A percentile compares a stretch with the other conserved stretches of the same genome.
Conservation (phyloP, 495 filamentous ascomycete genomes). For the Bathelium albidoporum region DNA sequence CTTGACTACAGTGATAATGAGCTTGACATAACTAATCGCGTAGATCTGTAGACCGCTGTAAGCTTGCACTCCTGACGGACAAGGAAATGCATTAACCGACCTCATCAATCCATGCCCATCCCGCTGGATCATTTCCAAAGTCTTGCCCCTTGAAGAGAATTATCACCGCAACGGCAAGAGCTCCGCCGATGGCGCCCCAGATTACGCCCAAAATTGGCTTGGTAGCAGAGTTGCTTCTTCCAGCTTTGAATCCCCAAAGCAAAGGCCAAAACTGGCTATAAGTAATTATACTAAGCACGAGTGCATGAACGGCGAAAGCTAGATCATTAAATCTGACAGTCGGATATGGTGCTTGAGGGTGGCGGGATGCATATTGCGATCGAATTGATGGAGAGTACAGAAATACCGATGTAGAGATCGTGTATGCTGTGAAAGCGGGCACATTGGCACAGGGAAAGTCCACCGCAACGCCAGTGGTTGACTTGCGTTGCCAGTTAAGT, state of each 20-base stretch:
- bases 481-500: constrained; percentile 60
- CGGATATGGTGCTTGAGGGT: constrained; percentile 58
- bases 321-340: constrained; percentile 88
- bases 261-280: constrained; percentile 62
- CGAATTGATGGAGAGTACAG: constrained; percentile 70
- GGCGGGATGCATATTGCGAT: constrained; percentile 71
- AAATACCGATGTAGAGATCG: constrained; percentile 59
- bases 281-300: constrained; percentile 53
- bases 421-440: constrained; percentile 72
- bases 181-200: constrained; percentile 51
- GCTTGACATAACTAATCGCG: constrained; percentile 71
- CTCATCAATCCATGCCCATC: constrained; percentile 72
- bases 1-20: constrained; percentile 80
- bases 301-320: constrained; percentile 70
- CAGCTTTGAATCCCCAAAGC: constrained; percentile 65
- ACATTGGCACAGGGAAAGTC: constrained; percentile 80
- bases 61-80: not conserved
- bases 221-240: constrained; percentile 47
- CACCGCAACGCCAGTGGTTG: constrained; percentile 72
- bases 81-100: constrained; percentile 29
- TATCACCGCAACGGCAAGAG: constrained; percentile 41
- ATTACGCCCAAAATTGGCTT: constrained; percentile 55
- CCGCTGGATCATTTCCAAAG: constrained; percentile 41
- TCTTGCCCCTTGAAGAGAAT: constrained; percentile 46
- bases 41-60: constrained; percentile 50